A percentile compares a stretch with the other conserved stretches of the same genome.
Conservation (phyloP, 371 early-diverging fungal species). For the Coemansia sp. region DNA sequence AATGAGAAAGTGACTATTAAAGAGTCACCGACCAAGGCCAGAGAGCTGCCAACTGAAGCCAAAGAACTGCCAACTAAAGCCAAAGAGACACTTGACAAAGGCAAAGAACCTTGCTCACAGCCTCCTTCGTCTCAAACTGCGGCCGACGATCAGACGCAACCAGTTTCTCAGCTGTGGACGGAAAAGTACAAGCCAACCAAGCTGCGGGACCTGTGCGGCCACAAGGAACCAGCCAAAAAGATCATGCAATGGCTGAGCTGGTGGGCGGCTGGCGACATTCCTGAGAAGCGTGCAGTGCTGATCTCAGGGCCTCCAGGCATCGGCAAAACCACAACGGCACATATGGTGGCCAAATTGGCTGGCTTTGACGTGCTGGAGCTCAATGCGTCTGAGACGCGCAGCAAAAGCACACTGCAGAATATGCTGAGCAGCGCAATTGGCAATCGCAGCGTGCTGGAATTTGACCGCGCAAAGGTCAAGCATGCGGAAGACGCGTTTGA, state of each 20-base stretch:
- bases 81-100: background rate
- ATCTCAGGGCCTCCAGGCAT: slow-evolving; percentile 98
- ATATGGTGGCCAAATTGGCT: slow-evolving; percentile 76
- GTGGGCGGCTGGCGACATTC: slow-evolving; percentile 50
- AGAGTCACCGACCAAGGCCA: background rate
- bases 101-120: background rate
- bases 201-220: slow-evolving; percentile 89
- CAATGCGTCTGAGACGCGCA: slow-evolving; percentile 98
- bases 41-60: background rate
- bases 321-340: slow-evolving; percentile 98
- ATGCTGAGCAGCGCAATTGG: slow-evolving; percentile 61
- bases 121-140: background rate
- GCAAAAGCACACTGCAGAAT: slow-evolving; percentile 75
- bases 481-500: slow-evolving; percentile 22
- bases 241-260: slow-evolving; percentile 74
- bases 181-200: slow-evolving; percentile 92
- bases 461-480: slow-evolving; percentile 29
- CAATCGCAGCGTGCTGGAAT: slow-evolving; percentile 71
- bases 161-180: slow-evolving; percentile 78
- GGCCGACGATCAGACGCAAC: background rate
- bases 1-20: background rate
- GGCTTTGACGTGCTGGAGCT: slow-evolving; percentile 94
- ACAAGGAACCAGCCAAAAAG: slow-evolving; percentile 69
- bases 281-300: slow-evolving; percentile 68
- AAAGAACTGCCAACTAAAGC: background rate